phyloP scores from a whole-genome alignment of 176 grass and related monocot species.

The Hsuehochloa calcarea region DNA sequence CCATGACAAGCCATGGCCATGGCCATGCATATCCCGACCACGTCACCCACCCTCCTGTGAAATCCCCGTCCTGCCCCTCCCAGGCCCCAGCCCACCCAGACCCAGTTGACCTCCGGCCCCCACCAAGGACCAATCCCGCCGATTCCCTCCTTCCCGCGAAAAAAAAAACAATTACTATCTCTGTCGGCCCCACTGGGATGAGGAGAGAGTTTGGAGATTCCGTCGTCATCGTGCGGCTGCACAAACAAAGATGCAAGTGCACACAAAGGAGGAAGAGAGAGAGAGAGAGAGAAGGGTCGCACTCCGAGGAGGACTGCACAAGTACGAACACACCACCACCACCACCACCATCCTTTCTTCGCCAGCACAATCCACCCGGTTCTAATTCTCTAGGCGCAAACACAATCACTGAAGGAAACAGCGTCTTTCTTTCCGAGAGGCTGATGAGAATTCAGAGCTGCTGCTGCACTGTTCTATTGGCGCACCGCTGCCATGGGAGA shows the following conservation, averaged over 20 bases:
- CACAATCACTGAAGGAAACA: not conserved
- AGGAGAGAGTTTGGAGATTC: not conserved
- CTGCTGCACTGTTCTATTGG: not conserved
- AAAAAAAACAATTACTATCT: not conserved
- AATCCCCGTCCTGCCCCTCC: not conserved
- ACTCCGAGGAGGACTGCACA: conserved; percentile 21
- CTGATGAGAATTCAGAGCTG: not conserved
- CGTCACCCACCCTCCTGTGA: not conserved
- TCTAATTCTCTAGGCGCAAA: not conserved
- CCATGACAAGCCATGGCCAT: not conserved
- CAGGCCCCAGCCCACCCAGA: not conserved
- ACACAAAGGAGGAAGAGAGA: not conserved
- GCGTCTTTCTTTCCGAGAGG: not conserved
- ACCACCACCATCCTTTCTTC: not conserved
- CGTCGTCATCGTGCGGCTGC: conserved; percentile 39
- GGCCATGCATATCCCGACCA: conserved; percentile 20
- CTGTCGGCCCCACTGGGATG: not conserved
- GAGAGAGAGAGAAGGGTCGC: not conserved
- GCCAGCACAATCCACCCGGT: conserved; percentile 6
- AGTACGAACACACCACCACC: conserved; percentile 36
- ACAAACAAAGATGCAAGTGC: conserved; percentile 39
- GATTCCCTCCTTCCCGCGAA: not conserved
- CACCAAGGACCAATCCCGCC: not conserved
- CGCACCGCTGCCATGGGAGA: not conserved
- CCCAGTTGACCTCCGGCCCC: conserved; percentile 11